Base-by-base conservation (phyloP, 2,329 filamentous ascomycete genomes). In the Pseudocercospora fuligena region DNA sequence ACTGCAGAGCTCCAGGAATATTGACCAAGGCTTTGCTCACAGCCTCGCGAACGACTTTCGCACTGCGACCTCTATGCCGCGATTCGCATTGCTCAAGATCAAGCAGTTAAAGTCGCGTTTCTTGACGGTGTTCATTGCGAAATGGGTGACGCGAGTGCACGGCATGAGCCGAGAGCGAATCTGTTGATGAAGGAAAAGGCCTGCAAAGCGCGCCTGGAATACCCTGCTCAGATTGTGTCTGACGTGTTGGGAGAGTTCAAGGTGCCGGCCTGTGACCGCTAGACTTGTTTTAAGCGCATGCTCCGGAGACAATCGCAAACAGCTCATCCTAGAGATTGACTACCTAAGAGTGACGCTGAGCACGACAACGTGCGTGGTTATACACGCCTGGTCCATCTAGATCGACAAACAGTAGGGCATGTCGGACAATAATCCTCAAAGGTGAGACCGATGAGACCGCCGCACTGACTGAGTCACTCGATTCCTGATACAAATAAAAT, bases 61-160 rank as follows among this genome's bases (percentile, higher is more conserved):
- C 14, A 47, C 3, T 19, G n/a, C 46, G 8, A 47, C 21, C 7
- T 47, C n/a, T 11, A 23, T 23, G 46, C n/a, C 46, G n/a, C 36
- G 40, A 51, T 27, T 64, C n/a, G 43, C 8, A 23, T 29, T 2
- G n/a, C 27, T 5, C 8, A 59, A 12, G 6, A 51, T 6, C 40
- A 60, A 25, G 21, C 36, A 6, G 7, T 66, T n/a, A 65, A 67
- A 60, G 21, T 65, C 27, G 66, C 67, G 21, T 66, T 65, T 29
- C 59, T 70, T 14, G 54, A 67, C 36, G 68, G 69, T 29, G 61
- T 71, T 1, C 62, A 56, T 21, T 66, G 46, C 21, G 54, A 61
- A 4, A 16, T 40, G 14, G 65, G 69, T 46, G 36, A 64, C 3
- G 33, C 61, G 25, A 69, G 66, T 43, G 60, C 63, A 21, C 49